Conservation (phyloP, 129 eudicot species). For the Heracleum sosnowskyi region DNA sequence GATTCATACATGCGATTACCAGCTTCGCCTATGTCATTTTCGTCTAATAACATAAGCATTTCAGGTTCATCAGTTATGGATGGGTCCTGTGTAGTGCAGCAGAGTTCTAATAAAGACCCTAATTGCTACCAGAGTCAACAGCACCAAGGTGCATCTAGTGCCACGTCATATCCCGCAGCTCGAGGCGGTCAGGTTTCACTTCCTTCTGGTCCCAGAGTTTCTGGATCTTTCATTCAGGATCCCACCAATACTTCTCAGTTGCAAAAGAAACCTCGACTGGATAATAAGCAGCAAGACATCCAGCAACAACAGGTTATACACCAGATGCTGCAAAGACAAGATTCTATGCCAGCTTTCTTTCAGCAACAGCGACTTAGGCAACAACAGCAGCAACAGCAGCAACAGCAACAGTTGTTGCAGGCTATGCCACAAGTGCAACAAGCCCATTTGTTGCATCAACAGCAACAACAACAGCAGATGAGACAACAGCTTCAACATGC, state of each 20-base stretch:
- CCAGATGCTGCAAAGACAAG: constrained; percentile 81
- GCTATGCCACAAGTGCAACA: constrained; percentile 79
- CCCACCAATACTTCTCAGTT: constrained; percentile 49
- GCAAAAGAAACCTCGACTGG: constrained; percentile 95
- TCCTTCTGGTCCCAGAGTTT: constrained; percentile 44
- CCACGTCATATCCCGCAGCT: constrained; percentile 48
- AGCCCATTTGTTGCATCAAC: constrained; percentile 75
- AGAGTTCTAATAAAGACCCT: constrained; percentile 56
- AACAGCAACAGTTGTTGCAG: constrained; percentile 74
- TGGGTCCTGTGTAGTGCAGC: constrained; percentile 60
- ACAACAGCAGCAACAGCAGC: constrained; percentile 94
- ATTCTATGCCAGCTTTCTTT: constrained; percentile 67
- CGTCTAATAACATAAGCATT: constrained; percentile 80
- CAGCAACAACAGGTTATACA: constrained; percentile 78
- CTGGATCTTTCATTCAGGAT: constrained; percentile 66
- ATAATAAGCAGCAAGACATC: constrained; percentile 81
- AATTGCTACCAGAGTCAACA: constrained; percentile 47
- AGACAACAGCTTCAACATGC: constrained; percentile 58
- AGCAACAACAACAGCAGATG: constrained; percentile 41
- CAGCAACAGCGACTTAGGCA: constrained; percentile 86
- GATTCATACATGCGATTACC: constrained; percentile 88
- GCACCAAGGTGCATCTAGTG: constrained; percentile 58
- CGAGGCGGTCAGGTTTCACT: constrained; percentile 50
- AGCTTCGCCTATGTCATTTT: constrained; percentile 82
- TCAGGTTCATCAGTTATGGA: constrained; percentile 86